Evolutionary conservation across 148 eudicot genomes (phyloP).

Genomic region (Rhododendron vialii): DNA sequence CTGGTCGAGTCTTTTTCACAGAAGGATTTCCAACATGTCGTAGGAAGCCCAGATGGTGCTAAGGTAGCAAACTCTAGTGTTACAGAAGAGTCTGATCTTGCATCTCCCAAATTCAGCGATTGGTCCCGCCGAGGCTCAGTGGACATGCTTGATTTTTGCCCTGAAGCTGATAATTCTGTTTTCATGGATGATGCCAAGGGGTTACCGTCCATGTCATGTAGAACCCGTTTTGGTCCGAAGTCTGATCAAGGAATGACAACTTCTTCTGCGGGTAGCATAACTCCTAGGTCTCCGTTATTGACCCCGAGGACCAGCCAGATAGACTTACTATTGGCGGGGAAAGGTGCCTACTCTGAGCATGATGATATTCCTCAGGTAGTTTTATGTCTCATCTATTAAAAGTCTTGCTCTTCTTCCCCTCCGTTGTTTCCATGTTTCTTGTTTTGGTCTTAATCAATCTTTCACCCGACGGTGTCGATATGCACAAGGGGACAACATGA

Average conservation of each 20-base stretch:
- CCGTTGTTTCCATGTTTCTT: background rate
- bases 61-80: conserved; percentile 89
- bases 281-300: conserved; percentile 89
- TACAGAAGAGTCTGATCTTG: conserved; percentile 81
- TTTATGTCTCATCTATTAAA: conserved; percentile 1
- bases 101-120: conserved; percentile 93
- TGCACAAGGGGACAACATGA: background rate
- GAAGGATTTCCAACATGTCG: conserved; percentile 67
- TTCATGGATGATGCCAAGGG: conserved; percentile 89
- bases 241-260: conserved; percentile 99
- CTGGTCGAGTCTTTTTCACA: conserved; percentile 62
- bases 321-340: conserved; percentile 79
- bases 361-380: conserved; percentile 93
- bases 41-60: conserved; percentile 84
- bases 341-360: conserved; percentile 81
- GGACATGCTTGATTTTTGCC: conserved; percentile 91
- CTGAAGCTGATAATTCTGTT: conserved; percentile 75
- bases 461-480: background rate
- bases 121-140: conserved; percentile 98
- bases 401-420: background rate
- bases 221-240: conserved; percentile 93
- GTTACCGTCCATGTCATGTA: conserved; percentile 81
- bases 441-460: background rate
- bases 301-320: conserved; percentile 84
- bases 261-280: conserved; percentile 97